Conservation (phyloP, 345 rosid species). For the Citrus cavaleriei region DNA sequence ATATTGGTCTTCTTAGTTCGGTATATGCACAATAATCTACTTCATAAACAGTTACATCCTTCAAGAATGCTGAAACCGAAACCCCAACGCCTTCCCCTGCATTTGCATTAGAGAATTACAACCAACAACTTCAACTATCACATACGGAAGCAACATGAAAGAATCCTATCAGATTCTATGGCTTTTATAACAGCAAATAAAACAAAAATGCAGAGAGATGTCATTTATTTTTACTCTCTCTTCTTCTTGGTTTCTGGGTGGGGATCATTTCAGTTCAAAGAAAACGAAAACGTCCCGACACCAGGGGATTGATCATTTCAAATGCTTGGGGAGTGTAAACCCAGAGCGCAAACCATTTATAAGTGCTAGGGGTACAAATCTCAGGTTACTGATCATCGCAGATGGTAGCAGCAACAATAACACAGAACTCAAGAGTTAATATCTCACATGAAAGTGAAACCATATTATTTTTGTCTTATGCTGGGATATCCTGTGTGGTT, state of each 20-base stretch:
- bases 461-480: neutral
- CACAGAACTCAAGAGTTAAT: neutral
- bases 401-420: neutral
- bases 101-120: neutral
- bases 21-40: conserved; percentile 80
- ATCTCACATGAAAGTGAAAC: neutral
- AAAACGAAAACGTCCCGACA: neutral
- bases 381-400: neutral
- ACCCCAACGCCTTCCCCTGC: conserved; percentile 93
- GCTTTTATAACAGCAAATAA: neutral
- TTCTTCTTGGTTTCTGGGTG: neutral
- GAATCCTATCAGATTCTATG: neutral
- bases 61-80: conserved; percentile 52
- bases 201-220: neutral
- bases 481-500: neutral
- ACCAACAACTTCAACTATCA: neutral
- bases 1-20: conserved; percentile 46
- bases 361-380: neutral
- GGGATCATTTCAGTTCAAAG: neutral
- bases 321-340: neutral
- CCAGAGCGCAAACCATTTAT: neutral
- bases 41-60: conserved; percentile 43
- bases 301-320: neutral
- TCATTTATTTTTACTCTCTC: neutral
- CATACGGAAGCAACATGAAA: neutral